phyloP scores from a whole-genome alignment of 305 asterid species.

The Rubia balearica region DNA sequence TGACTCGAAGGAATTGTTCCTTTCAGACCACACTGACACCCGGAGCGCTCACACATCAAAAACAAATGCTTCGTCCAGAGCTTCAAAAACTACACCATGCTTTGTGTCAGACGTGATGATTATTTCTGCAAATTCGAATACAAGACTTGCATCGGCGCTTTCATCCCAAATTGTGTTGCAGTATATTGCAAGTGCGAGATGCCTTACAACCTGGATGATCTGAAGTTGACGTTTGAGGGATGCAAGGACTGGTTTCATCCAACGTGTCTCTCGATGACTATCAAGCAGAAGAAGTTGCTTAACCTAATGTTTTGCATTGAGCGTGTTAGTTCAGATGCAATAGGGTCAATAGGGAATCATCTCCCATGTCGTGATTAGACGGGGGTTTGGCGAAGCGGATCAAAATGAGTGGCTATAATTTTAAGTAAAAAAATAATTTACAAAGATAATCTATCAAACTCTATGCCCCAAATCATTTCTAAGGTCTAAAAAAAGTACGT shows the following conservation, averaged over 20 bases:
- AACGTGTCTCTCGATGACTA: too few relatives aligned
- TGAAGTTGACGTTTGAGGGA: constrained; percentile 80
- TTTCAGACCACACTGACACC: constrained; percentile 65
- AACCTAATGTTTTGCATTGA: too few relatives aligned
- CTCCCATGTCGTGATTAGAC: too few relatives aligned
- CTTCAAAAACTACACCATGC: constrained; percentile 72
- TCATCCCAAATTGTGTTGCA: constrained; percentile 81
- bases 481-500: too few relatives aligned
- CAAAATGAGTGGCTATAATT: too few relatives aligned
- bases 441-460: too few relatives aligned
- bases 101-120: constrained; percentile 66
- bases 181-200: constrained; percentile 84
- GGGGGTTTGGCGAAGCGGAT: too few relatives aligned
- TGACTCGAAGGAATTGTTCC: constrained; percentile 71
- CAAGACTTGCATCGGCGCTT: constrained; percentile 71
- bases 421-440: too few relatives aligned
- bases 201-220: constrained; percentile 78
- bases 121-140: constrained; percentile 71
- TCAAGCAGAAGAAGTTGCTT: too few relatives aligned
- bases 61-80: constrained; percentile 73
- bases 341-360: too few relatives aligned
- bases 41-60: constrained; percentile 80
- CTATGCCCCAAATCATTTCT: too few relatives aligned
- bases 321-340: too few relatives aligned
- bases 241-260: constrained; percentile 64